Evolutionary conservation across 2,329 filamentous ascomycete genomes (phyloP), one percentile per base, ranked within the genome.

Genomic region (Clonostachys rhizophaga): DNA sequence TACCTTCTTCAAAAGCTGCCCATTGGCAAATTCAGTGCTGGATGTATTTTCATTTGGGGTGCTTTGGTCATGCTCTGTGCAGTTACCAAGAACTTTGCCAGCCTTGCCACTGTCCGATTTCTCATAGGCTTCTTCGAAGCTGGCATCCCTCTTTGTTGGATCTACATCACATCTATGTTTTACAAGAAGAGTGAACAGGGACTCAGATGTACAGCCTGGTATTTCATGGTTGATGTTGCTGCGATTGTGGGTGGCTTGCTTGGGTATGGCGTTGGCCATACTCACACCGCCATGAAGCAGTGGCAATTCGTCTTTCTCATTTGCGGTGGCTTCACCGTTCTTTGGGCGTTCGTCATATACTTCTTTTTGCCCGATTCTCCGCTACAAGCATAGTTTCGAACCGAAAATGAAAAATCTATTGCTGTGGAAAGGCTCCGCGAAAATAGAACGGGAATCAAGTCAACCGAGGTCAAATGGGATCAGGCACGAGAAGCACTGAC

Each of bases 261-360:
- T 7, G 75, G 77, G 3, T 84, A 77, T 48, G 78, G 71, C 4
- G 63, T 82, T 8, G 79, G 79, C 0, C 78, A 83, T 50, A 67
- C 81, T 40, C 53, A 68, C 13, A 62, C 24, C 9, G 24, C 24
- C 24, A 9, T 30, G 24, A 65, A 64, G 16, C 71, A 75, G 4
- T 82, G 78, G 78, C 68, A 71, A 44, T 79, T 74, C 72, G 76
- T 83, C 71, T 83, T 78, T 55, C 75, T 78, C 49, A 65, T 81
- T 24, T 66, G 81, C 2, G 78, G 79, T 1, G 49, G 68, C 0
- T 55, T 61, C 1, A 83, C 78, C 1, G 74, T 78, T 45, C 52
- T 78, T 5, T 76, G 77, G 72, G 70, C 69, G 1, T 64, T 78
- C 4, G 63, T 70, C 3, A 54, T 82, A 41, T 69, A 72, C 49